These are phyloP conservation scores for Periglandula ipomoeae DNA, from an alignment of 2,329 filamentous ascomycete genomes.

Conservation along the genomic window DNA sequence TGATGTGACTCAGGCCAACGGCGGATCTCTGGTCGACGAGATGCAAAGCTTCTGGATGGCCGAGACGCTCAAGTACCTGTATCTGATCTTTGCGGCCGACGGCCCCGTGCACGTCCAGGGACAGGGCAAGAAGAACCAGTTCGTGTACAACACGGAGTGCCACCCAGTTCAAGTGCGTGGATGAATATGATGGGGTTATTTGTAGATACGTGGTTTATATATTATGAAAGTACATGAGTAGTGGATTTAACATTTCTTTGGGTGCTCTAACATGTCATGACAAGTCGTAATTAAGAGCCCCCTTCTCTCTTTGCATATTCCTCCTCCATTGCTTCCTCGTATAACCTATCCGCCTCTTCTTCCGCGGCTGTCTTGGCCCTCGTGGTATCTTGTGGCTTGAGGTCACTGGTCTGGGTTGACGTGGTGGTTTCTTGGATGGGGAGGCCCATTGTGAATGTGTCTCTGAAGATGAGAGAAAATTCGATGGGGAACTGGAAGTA, in stretches of 20 bases:
- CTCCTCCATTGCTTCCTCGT: conserved; percentile 45
- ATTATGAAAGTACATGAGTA: too few relatives aligned
- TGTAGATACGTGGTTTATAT: too few relatives aligned
- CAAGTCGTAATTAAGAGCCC: too few relatives aligned
- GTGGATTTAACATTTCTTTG: too few relatives aligned
- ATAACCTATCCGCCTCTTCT: conserved; percentile 32
- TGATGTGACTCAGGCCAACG: conserved; percentile 55
- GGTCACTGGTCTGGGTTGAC: conserved; percentile 36
- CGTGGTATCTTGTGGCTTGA: too few relatives aligned
- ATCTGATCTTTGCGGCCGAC: conserved; percentile 59
- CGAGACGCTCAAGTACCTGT: conserved; percentile 79
- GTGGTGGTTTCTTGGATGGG: not conserved
- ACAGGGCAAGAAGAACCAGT: conserved; percentile 35
- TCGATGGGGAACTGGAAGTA: too few relatives aligned
- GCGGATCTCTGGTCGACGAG: conserved; percentile 56
- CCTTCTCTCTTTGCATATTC: conserved; percentile 47
- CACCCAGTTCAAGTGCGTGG: conserved; percentile 28
- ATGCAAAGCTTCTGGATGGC: conserved; percentile 87
- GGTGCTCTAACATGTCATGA: too few relatives aligned
- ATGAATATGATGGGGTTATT: not conserved
- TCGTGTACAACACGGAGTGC: conserved; percentile 41
- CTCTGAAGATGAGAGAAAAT: too few relatives aligned
- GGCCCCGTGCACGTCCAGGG: conserved; percentile 45
- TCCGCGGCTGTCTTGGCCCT: conserved; percentile 40
- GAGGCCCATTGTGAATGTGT: not conserved